These are phyloP conservation scores for Gautieria morchelliformis DNA, from an alignment of 768 basidiomycete species.

Conservation along the genomic window DNA sequence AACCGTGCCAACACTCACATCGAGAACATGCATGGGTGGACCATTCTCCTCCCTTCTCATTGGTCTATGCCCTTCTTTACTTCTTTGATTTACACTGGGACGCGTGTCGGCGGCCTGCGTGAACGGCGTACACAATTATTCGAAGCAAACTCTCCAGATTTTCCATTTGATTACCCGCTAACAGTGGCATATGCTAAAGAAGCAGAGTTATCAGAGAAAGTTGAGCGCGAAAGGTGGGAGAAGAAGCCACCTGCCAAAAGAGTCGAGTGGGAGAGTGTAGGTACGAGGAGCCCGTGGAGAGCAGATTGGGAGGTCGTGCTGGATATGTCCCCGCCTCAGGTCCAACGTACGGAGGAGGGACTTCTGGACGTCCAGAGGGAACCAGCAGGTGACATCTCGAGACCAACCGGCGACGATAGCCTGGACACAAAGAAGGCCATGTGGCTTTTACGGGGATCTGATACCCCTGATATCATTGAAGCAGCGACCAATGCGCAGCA, in stretches of 20 bases:
- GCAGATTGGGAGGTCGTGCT: constrained; percentile 70
- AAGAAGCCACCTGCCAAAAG: constrained; percentile 84
- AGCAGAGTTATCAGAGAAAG: constrained; percentile 36
- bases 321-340: constrained; percentile 27
- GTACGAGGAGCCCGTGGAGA: constrained; percentile 61
- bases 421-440: constrained; percentile 6
- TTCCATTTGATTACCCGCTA: constrained; percentile 74
- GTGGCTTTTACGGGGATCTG: constrained; percentile 65
- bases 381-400: constrained; percentile 7
- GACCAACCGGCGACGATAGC: constrained; percentile 1
- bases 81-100: constrained; percentile 75
- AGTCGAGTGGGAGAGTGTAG: constrained; percentile 56
- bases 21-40: constrained; percentile 73
- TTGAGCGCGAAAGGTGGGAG: constrained; percentile 59
- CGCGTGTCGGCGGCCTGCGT: constrained; percentile 76
- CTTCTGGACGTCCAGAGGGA: constrained; percentile 16
- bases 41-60: constrained; percentile 73
- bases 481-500: constrained; percentile 29
- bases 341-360: background rate
- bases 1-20: constrained; percentile 15
- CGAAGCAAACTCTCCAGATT: constrained; percentile 66
- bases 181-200: constrained; percentile 44
- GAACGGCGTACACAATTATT: constrained; percentile 75
- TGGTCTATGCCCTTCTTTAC: constrained; percentile 88
- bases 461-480: constrained; percentile 36